Evolutionary conservation across 2,329 filamentous ascomycete genomes (phyloP).

Genomic region (Dactylonectria macrodidyma): DNA sequence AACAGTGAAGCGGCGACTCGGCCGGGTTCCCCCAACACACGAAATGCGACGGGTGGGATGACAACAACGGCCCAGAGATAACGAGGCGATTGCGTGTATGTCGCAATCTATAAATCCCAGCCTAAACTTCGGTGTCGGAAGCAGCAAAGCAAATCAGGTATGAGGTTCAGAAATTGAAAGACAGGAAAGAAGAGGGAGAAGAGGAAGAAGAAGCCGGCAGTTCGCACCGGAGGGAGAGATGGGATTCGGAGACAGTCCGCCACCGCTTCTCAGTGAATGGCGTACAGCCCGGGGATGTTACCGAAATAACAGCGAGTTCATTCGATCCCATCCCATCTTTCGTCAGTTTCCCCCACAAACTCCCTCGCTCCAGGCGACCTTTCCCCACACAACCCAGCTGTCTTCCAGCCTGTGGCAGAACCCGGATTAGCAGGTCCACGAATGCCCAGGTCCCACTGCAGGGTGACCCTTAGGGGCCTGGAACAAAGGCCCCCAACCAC

Average conservation of each 20-base stretch:
- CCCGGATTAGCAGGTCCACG: constrained; percentile 37
- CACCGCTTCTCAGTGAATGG: not conserved
- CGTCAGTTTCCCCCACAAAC: no score
- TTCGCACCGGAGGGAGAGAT: not conserved
- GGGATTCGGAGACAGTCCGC: constrained; percentile 4
- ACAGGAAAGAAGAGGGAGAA: not conserved
- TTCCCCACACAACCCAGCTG: constrained; percentile 34
- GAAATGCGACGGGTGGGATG: not conserved
- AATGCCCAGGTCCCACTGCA: not conserved
- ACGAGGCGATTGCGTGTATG: no score
- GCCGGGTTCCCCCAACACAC: not conserved
- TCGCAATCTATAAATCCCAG: no score
- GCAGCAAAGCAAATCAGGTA: not conserved
- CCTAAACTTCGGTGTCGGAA: no score
- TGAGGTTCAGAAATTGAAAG: not conserved
- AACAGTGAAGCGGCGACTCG: constrained; percentile 29
- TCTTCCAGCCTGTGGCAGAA: constrained; percentile 39
- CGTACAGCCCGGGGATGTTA: not conserved
- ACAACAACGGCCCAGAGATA: no score
- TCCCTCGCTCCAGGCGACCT: no score
- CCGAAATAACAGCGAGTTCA: no score
- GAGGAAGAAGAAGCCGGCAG: constrained; percentile 5
- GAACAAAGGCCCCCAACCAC: no score
- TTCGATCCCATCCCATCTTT: no score
- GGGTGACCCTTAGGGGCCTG: no score